These are phyloP conservation scores for Malassezia psittaci DNA, from an alignment of 1,284 basidiomycete genomes.

Conservation along the genomic window DNA sequence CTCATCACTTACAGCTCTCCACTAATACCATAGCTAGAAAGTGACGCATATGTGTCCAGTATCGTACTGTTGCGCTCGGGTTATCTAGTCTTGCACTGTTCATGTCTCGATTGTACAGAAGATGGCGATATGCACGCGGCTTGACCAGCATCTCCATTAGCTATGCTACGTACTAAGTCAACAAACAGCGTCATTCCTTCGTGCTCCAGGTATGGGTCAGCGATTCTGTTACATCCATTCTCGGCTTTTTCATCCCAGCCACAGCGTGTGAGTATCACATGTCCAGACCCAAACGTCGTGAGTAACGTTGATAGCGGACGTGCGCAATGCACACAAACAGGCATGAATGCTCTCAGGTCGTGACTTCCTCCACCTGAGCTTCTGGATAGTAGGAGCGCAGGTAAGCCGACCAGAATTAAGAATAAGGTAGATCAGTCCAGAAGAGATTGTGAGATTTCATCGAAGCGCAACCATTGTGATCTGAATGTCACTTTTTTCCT, in stretches of 20 bases:
- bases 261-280: slow-evolving; percentile 15
- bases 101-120: slow-evolving; percentile 14
- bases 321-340: slow-evolving; percentile 20
- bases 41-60: slow-evolving; percentile 3
- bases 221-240: slow-evolving; percentile 4
- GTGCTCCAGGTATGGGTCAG: slow-evolving; percentile 22
- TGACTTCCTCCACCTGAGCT: background rate
- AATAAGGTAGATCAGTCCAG: too few species aligned
- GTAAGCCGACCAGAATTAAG: too few species aligned
- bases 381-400: too few species aligned
- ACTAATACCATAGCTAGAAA: slow-evolving; percentile 13
- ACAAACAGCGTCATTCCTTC: slow-evolving; percentile 13
- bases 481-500: too few species aligned
- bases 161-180: slow-evolving; percentile 11
- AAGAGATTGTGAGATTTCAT: too few species aligned
- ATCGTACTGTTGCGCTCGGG: background rate
- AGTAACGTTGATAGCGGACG: slow-evolving; percentile 6
- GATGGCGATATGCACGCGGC: slow-evolving; percentile 20
- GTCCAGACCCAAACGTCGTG: slow-evolving; percentile 14
- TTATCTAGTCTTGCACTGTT: background rate
- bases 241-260: background rate
- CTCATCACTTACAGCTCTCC: slow-evolving; percentile 13
- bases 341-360: slow-evolving; percentile 11
- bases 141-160: slow-evolving; percentile 15
- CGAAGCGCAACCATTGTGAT: too few species aligned